Base-by-base conservation (phyloP, 805 yeast genomes). In the Cyberlindnera amylophila region DNA sequence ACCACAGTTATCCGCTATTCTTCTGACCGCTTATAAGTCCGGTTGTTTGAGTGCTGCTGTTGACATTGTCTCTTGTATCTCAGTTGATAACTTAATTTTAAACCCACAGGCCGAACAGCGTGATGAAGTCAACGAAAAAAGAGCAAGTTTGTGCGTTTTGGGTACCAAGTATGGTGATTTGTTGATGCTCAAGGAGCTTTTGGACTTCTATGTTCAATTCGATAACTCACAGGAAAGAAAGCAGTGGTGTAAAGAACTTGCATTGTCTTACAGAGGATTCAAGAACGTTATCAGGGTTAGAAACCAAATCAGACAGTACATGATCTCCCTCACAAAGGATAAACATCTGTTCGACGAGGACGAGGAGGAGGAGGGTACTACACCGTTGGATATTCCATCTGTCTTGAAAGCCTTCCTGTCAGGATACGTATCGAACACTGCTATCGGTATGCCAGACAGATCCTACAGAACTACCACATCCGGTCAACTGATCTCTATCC, bases 401-500 rank as follows among this genome's bases (percentile, higher is more conserved):
- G 71, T 91, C 8, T 66, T 91, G 42, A 86, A 86, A 59, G 77
- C 95, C 19, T 93, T 93, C 62, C 65, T 93, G 31, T 70, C 72
- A 30, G 99, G 99, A 0, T 91, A 74, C 54, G 74, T 87, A n/a
- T 74, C 82, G 36, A 90, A 91, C 61, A 82, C 96, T 0, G 99
- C 99, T 0, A 77, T 93, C 15, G 96, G 96, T 10, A 78, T 86
- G 79, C 96, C 98, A 0, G 98, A 93, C 62, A 74, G 97, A 56
- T 84, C 96, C 4, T 93, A 82, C 66, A 72, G 95, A 58, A 89
- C 98, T 0, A 82, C 89, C 6, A 68, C 82, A 23, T 78, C 85
- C 1, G 96, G 96, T 19, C 96, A 88, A 61, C 69, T 86, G 26
- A 79, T 91, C 36, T 80, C 93, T 38, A 79, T 91, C 10, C 98